Base-by-base conservation (phyloP, 352 stramenopile genomes). In the Aphanomyces astaci region DNA sequence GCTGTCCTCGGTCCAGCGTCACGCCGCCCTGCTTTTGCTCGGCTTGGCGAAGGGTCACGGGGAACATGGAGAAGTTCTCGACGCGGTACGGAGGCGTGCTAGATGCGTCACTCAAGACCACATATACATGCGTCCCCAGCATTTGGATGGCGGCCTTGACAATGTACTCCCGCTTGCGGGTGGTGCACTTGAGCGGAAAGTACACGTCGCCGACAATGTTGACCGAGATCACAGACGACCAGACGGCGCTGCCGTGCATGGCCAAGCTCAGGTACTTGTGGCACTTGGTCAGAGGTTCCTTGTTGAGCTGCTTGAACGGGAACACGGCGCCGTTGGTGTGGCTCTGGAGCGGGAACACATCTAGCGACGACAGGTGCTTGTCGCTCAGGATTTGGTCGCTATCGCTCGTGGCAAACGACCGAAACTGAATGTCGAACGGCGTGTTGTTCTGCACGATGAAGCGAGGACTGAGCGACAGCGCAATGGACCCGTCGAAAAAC, bases 41-140 rank as follows among this genome's bases (percentile, higher is more conserved):
- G 7, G 48, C 31, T 64, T 70, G 64, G 54, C 43, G 48, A 3
- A 64, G 19, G 4, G 54, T 45, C 32, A 64, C 64, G 3, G 64
- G 51, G 22, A 59, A 54, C 49, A 70, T 70, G 27, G 86, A 92
- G 67, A 85, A 95, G 71, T 95, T 95, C 73, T 95, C 86, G 51
- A 95, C 87, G 7, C 86, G 83, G 71, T 92, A 95, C 19, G 86
- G 86, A 7, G 86, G 86, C 19, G 82, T 78, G 25, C 79, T 84
- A 0, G 84, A 95, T 11, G 89, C 82, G 68, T 95, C 86, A 25
- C 76, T 92, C 53, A 95, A 67, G 56, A 93, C 86, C 13, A 95
- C 84, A 67, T 93, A 95, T 19, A 95, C 79, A 62, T 95, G 92
- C 80, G 90, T 90, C 39, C 91, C 86, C n/a, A 95, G 81, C 27